phyloP scores from a whole-genome alignment of 1,284 basidiomycete genomes.

The Cystobasidiaceae sp. region DNA sequence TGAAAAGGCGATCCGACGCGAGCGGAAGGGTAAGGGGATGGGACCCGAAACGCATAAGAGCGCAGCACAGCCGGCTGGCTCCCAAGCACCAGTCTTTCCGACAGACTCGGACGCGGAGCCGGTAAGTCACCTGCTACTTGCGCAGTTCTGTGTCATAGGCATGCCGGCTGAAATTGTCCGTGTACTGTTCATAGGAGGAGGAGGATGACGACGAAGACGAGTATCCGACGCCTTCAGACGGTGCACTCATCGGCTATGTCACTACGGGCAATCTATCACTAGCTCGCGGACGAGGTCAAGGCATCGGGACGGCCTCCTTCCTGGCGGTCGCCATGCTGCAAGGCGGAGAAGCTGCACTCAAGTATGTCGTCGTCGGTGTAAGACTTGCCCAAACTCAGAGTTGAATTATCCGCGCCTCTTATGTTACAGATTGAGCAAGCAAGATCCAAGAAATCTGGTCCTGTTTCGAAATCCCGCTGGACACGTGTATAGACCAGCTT shows the following conservation, averaged over 20 bases:
- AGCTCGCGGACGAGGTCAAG: conserved; percentile 65
- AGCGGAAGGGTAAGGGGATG: no score
- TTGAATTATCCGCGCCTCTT: neutral
- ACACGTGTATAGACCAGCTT: conserved; percentile 33
- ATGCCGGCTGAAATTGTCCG: no score
- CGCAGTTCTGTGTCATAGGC: no score
- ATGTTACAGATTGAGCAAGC: neutral
- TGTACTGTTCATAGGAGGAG: neutral
- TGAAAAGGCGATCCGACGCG: neutral
- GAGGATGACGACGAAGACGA: conserved; percentile 29
- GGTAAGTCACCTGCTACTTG: no score
- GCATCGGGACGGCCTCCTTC: conserved; percentile 64
- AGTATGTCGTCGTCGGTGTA: conserved; percentile 7
- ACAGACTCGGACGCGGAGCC: no score
- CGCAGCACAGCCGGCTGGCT: no score
- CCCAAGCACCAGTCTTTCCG: no score
- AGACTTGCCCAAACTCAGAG: neutral
- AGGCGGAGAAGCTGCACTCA: conserved; percentile 42
- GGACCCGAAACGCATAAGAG: no score
- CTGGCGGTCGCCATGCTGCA: conserved; percentile 52
- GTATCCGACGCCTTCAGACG: conserved; percentile 40
- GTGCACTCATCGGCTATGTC: conserved; percentile 65
- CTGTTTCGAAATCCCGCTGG: conserved; percentile 36
- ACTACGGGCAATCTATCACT: conserved; percentile 75
- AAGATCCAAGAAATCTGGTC: conserved; percentile 25